Base-by-base conservation (phyloP, 371 early-diverging fungal genomes). In the Capniomyces stellatus region DNA sequence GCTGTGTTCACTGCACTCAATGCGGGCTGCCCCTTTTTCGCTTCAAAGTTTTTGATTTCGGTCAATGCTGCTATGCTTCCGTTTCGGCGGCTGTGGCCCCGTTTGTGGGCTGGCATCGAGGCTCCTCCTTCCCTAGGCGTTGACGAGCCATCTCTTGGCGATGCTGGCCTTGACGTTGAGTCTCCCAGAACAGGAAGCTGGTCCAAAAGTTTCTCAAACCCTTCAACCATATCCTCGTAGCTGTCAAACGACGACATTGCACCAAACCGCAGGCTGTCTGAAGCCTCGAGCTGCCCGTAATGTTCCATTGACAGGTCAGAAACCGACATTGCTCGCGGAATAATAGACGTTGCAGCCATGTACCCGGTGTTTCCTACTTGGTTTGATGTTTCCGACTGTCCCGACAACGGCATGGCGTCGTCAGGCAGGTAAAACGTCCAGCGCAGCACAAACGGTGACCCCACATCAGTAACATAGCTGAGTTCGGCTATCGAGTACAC, bases 401-500 rank as follows among this genome's bases (percentile, higher is more conserved):
- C 35, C 15, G 35, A 31, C n/a, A 51, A 35, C 13, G 28, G 40
- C 35, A 51, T 29, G 4, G 51, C 51, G 8, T 31, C 51, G 54
- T 75, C 75, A 43, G 76, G 76, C 27, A 85, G 74, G 56, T 79
- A 72, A 66, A 87, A 87, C 55, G 82, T 78, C 88, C 88, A 87
- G 52, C 81, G 77, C 57, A 87, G 67, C 54, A 81, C 70, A 56
- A 80, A 78, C 31, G 86, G 85, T 31, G 46, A 55, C 12, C 71
- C 61, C 35, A 68, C 71, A 46, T 83, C 82, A 40, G 81, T 72
- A 57, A 77, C 71, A 64, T 87, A 86, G 62, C 81, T 82, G 56
- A 85, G 76, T 57, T 84, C 84, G 56, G 83, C 64, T 42, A 88
- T 78, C 66, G 87, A 82, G 75, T 92, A 94, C 39, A 92, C 91